A percentile compares a stretch with the other conserved stretches of the same genome.
Evolutionary conservation across 2,329 filamentous ascomycete genomes (phyloP).

Genomic region (Ophiostoma sp.): DNA sequence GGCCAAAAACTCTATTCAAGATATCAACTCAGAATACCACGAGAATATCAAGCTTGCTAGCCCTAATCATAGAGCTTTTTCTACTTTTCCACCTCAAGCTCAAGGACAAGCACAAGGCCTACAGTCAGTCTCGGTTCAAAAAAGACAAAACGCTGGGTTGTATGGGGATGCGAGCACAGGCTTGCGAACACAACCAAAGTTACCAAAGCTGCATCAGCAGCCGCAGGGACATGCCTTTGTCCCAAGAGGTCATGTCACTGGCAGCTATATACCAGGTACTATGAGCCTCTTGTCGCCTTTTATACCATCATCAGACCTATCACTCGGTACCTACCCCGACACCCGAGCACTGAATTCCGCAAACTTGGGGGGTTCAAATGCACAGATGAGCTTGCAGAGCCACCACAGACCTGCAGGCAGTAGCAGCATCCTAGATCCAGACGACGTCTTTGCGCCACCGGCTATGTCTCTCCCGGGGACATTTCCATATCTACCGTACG

Average conservation of each 20-base stretch:
- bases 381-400: not conserved
- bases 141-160: not conserved
- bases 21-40: constrained; percentile 14
- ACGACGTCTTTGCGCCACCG: not conserved
- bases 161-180: not conserved
- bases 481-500: not conserved
- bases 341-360: too few relatives aligned
- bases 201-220: not conserved
- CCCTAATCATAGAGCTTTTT: not conserved
- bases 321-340: too few relatives aligned
- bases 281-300: too few relatives aligned
- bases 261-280: too few relatives aligned
- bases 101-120: not conserved
- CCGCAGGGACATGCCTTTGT: not conserved
- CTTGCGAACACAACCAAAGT: not conserved
- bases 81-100: not conserved
- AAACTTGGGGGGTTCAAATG: not conserved
- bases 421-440: not conserved
- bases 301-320: too few relatives aligned
- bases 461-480: not conserved
- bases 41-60: not conserved
- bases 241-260: not conserved
- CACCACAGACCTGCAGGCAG: not conserved
- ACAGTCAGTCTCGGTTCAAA: not conserved
- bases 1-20: not conserved